Evolutionary conservation across 176 grass and related monocot genomes (phyloP).

Genomic region (Chloris gayana): DNA sequence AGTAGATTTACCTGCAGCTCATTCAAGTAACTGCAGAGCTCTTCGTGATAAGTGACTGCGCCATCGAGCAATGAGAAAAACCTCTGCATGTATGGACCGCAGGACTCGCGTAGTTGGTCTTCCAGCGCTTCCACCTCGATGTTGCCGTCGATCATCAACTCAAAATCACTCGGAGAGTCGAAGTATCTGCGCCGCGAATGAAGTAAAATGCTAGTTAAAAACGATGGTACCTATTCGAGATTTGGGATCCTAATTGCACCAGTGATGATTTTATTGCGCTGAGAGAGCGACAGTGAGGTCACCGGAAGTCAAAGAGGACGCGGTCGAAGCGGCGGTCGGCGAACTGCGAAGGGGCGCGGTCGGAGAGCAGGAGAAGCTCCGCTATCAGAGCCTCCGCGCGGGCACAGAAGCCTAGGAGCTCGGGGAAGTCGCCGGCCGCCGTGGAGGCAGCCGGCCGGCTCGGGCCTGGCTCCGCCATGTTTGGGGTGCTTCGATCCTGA

Average conservation of each 20-base stretch:
- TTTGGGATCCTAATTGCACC: not conserved
- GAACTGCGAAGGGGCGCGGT: slow-evolving; percentile 58
- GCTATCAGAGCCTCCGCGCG: slow-evolving; percentile 65
- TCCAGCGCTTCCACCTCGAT: slow-evolving; percentile 61
- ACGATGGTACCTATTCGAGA: not conserved
- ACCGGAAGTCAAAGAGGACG: slow-evolving; percentile 83
- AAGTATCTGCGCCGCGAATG: slow-evolving; percentile 52
- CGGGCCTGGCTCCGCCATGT: slow-evolving; percentile 21
- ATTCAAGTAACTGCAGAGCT: slow-evolving; percentile 67
- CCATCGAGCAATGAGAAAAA: slow-evolving; percentile 69
- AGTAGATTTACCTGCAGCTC: slow-evolving; percentile 55
- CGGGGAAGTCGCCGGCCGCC: slow-evolving; percentile 45
- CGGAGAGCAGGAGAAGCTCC: slow-evolving; percentile 65
- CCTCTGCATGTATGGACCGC: slow-evolving; percentile 59
- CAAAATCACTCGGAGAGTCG: slow-evolving; percentile 63
- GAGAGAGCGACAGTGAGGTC: not conserved
- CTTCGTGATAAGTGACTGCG: slow-evolving; percentile 59
- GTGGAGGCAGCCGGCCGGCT: not conserved
- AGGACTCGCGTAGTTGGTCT: slow-evolving; percentile 70
- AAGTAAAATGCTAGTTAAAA: slow-evolving; percentile 1
- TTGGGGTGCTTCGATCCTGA: not conserved
- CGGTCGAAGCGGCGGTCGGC: slow-evolving; percentile 53
- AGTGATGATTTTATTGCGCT: not conserved
- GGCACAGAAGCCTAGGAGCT: slow-evolving; percentile 69
- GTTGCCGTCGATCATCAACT: slow-evolving; percentile 63